A percentile compares a stretch with the other conserved stretches of the same genome.
These are phyloP conservation scores for Akebia trifoliata DNA, from an alignment of 164 flowering plant genomes.

Conservation along the genomic window DNA sequence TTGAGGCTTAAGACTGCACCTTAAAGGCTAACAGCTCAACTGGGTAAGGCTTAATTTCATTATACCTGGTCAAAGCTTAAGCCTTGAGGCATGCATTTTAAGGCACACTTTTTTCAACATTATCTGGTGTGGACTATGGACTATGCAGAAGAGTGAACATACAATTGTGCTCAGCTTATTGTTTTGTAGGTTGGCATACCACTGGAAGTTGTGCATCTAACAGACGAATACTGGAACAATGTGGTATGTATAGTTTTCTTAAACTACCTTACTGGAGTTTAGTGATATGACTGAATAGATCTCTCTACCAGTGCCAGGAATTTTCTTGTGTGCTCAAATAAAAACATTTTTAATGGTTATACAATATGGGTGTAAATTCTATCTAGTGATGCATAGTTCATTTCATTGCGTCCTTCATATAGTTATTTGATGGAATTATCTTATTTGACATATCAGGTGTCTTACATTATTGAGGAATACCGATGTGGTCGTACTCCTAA, in stretches of 20 bases:
- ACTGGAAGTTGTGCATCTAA: constrained; percentile 88
- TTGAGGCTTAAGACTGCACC: too few species aligned
- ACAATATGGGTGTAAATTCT: not conserved
- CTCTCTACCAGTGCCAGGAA: not conserved
- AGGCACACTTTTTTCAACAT: too few species aligned
- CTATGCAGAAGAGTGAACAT: not conserved
- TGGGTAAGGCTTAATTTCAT: too few species aligned
- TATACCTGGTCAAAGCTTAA: too few species aligned
- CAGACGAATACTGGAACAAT: constrained; percentile 89
- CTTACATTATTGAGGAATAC: constrained; percentile 86
- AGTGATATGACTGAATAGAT: not conserved
- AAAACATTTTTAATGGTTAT: not conserved
- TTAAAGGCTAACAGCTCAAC: too few species aligned
- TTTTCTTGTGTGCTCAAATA: not conserved
- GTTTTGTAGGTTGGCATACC: constrained; percentile 70
- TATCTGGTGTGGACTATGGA: too few species aligned
- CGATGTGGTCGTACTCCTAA: constrained; percentile 89
- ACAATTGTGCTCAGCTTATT: not conserved
- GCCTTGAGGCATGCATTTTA: too few species aligned
- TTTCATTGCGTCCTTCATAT: not conserved
- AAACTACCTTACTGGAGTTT: not conserved
- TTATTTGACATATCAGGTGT: constrained; percentile 49
- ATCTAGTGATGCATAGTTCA: not conserved
- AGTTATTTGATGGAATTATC: not conserved
- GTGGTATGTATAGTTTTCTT: constrained; percentile 48